These are phyloP conservation scores for Endoconidiophora laricicola DNA, from an alignment of 2,329 filamentous ascomycete genomes.

Conservation along the genomic window DNA sequence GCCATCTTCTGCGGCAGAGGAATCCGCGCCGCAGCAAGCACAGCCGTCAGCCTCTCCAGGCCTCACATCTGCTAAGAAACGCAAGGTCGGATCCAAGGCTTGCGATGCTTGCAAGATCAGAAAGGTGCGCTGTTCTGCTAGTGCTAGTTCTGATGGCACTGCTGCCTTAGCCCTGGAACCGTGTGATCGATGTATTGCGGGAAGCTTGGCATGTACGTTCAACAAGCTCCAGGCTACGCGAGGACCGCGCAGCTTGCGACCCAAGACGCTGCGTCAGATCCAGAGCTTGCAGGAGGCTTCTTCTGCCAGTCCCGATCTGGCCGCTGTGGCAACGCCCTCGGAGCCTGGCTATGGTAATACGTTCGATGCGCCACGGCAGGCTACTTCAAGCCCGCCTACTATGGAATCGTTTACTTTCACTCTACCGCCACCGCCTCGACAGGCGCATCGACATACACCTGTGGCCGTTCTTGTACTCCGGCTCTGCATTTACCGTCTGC, in stretches of 20 bases:
- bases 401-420: too few species aligned
- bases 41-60: neutral
- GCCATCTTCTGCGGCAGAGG: neutral
- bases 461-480: slow-evolving; percentile 2
- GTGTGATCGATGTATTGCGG: slow-evolving; percentile 27
- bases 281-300: slow-evolving; percentile 12
- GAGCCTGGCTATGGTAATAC: neutral
- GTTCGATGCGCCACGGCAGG: too few species aligned
- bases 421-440: neutral
- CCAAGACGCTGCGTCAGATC: slow-evolving; percentile 29
- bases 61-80: slow-evolving; percentile 5
- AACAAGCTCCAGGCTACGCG: slow-evolving; percentile 26
- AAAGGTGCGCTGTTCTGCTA: slow-evolving; percentile 30
- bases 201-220: slow-evolving; percentile 34
- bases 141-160: slow-evolving; percentile 17
- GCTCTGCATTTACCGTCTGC: slow-evolving; percentile 31
- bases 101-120: slow-evolving; percentile 37
- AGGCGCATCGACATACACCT: neutral
- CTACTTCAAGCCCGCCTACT: neutral
- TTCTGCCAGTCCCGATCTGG: neutral
- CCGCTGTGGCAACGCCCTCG: neutral
- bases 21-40: neutral
- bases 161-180: slow-evolving; percentile 18
- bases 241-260: slow-evolving; percentile 29
- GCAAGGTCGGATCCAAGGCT: slow-evolving; percentile 17